Evolutionary conservation across 2,329 filamentous ascomycete species (phyloP).

Genomic region (Colletotrichum musicola): DNA sequence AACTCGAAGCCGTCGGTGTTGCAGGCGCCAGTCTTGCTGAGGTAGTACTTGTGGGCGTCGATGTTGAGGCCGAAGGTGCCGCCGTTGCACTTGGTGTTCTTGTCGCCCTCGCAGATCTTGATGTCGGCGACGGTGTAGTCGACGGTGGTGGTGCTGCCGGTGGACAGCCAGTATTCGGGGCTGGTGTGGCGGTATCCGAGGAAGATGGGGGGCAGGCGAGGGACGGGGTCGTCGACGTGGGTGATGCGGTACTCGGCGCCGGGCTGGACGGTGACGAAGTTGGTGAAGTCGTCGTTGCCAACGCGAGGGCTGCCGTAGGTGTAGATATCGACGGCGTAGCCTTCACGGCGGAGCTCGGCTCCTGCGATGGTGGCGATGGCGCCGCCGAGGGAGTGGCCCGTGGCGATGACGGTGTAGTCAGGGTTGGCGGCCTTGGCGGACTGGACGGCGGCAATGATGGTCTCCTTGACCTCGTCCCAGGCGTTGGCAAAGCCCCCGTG

Average conservation of each 20-base stretch:
- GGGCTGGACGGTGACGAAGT: slow-evolving; percentile 65
- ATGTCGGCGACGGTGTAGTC: slow-evolving; percentile 56
- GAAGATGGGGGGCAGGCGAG: slow-evolving; percentile 72
- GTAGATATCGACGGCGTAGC: slow-evolving; percentile 67
- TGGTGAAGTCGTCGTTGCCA: slow-evolving; percentile 67
- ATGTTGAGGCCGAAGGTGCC: slow-evolving; percentile 59
- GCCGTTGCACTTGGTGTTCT: slow-evolving; percentile 64
- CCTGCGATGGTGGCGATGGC: slow-evolving; percentile 73
- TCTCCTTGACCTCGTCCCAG: slow-evolving; percentile 65
- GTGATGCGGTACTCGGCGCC: slow-evolving; percentile 74
- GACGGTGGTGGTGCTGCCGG: slow-evolving; percentile 48
- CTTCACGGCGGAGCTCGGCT: slow-evolving; percentile 64
- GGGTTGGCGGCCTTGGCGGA: slow-evolving; percentile 61
- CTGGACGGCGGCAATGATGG: slow-evolving; percentile 58
- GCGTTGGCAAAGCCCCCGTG: slow-evolving; percentile 71
- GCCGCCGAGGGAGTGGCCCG: slow-evolving; percentile 78
- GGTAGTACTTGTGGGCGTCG: slow-evolving; percentile 62
- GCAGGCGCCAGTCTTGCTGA: slow-evolving; percentile 59
- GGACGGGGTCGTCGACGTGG: slow-evolving; percentile 75
- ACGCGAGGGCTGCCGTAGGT: slow-evolving; percentile 77
- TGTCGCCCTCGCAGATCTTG: slow-evolving; percentile 61
- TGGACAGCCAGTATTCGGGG: slow-evolving; percentile 75
- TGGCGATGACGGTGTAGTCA: slow-evolving; percentile 65
- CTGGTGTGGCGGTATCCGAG: slow-evolving; percentile 75
- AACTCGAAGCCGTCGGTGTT: slow-evolving; percentile 41